These are phyloP conservation scores for Uronychia setigera DNA, from an alignment of 73 alveolate species.

Conservation along the genomic window DNA sequence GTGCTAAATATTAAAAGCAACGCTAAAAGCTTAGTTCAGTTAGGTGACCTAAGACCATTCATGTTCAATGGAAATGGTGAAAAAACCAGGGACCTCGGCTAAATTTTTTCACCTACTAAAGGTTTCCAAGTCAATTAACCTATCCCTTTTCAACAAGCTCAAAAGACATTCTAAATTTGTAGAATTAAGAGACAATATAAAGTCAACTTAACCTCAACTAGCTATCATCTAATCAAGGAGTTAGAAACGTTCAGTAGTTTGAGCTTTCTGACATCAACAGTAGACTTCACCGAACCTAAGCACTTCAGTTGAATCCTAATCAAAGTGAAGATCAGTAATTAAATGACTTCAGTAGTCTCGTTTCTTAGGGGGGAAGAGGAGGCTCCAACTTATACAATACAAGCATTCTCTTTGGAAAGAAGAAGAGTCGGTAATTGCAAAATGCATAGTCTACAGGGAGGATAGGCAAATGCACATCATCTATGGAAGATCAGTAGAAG, in stretches of 20 bases:
- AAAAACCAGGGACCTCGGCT: not conserved
- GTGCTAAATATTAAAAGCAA: too few species aligned
- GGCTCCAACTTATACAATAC: too few species aligned
- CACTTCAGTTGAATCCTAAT: not conserved
- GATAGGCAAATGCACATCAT: too few species aligned
- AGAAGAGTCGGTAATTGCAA: too few species aligned
- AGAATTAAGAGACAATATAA: not conserved
- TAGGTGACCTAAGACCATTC: not conserved
- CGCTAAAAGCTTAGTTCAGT: not conserved
- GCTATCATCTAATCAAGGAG: not conserved
- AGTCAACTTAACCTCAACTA: too few species aligned
- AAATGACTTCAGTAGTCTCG: too few species aligned
- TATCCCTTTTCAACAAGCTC: not conserved
- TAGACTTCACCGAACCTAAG: not conserved
- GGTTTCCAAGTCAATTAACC: not conserved
- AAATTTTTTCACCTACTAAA: not conserved
- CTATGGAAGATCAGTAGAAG: not conserved
- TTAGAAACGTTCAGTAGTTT: not conserved
- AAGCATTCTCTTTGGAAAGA: too few species aligned
- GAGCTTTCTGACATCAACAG: not conserved
- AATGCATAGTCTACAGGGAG: too few species aligned
- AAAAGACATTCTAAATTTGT: not conserved
- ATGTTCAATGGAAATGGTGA: not conserved
- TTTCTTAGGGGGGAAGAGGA: too few species aligned
- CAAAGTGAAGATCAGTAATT: too few species aligned